Evolutionary conservation across 2,329 filamentous ascomycete species (phyloP).

Genomic region (Elsinoe fawcettii): DNA sequence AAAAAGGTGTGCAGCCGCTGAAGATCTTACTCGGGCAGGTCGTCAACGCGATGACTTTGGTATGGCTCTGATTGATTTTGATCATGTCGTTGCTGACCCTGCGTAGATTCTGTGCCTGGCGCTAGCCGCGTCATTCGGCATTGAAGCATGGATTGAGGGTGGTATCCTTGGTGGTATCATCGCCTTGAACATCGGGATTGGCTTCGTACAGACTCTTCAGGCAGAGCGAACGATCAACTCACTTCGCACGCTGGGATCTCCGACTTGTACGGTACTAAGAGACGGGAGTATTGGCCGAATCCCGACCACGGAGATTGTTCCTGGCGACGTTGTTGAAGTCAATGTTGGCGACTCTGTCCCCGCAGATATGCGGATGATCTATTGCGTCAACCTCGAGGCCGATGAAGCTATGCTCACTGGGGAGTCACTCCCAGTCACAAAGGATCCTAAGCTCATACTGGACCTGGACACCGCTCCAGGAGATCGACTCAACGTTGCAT

Average conservation of each 20-base stretch:
- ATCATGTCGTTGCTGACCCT: too few relatives aligned
- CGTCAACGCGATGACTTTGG: slow-evolving; percentile 70
- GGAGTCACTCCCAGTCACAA: slow-evolving; percentile 51
- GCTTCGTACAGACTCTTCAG: slow-evolving; percentile 40
- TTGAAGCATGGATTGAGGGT: slow-evolving; percentile 41
- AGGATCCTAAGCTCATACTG: slow-evolving; percentile 23
- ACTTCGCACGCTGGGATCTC: slow-evolving; percentile 40
- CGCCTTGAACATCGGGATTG: slow-evolving; percentile 38
- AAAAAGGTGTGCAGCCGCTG: too few relatives aligned
- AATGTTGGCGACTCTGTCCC: slow-evolving; percentile 44
- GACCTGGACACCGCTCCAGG: slow-evolving; percentile 48
- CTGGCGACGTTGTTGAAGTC: slow-evolving; percentile 42
- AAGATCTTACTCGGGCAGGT: slow-evolving; percentile 67
- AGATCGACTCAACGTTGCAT: slow-evolving; percentile 57
- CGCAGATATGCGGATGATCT: slow-evolving; percentile 37
- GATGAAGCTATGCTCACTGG: slow-evolving; percentile 66
- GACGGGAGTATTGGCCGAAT: too few relatives aligned
- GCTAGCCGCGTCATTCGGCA: slow-evolving; percentile 41
- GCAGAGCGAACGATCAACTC: slow-evolving; percentile 46
- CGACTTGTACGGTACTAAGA: too few relatives aligned
- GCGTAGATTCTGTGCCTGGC: too few relatives aligned
- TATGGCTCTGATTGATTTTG: slow-evolving; percentile 44
- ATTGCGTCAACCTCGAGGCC: slow-evolving; percentile 54
- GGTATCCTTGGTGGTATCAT: slow-evolving; percentile 41
- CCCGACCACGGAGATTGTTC: slow-evolving; percentile 37